Evolutionary conservation across 2,329 filamentous ascomycete species (phyloP), one percentile per base, ranked within the genome.

Genomic region (Trichoderma breve): DNA sequence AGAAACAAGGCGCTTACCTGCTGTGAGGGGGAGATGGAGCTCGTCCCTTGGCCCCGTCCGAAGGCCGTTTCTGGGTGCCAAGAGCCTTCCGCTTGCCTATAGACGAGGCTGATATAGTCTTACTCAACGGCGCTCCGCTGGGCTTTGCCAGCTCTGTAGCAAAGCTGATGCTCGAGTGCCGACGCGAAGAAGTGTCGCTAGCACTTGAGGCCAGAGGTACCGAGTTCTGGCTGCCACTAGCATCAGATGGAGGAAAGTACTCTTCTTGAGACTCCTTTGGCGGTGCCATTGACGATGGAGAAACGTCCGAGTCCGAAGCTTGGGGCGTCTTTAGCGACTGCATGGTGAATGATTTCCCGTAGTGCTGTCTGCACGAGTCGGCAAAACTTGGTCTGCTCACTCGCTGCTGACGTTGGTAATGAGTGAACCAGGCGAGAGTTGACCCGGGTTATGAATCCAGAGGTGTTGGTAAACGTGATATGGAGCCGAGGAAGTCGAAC

Each of bases 11-110:
- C 12, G 74, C 80, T 75, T 81, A 88, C 86, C 84, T 86, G 71
- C 79, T 75, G 73, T 86, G 84, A 36, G 84, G 82, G 28, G 87
- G 86, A 30, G 86, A 88, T 47, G 82, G 84, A 28, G 79, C 83
- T 70, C 84, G 79, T 61, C 84, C 83, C 28, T 84, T 82, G 62
- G 84, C 83, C 39, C 81, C 82, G 65, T 81, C 80, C 60, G 85
- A 84, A 69, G 81, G 82, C 72, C 63, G 62, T 51, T 63, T 71
- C 34, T 71, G 72, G 9, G 68, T 18, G 28, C 69, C 69, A 1
- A 60, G 34, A 47, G 62, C 53, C 34, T 72, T 43, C 65, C 73
- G 32, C 53, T 67, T 67, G 30, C 51, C 53, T 21, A 14, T 28
- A 24, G 71, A 65, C 15, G 62, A 65, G 43, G 66, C 61, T 14